phyloP scores from a whole-genome alignment of 2,329 filamentous ascomycete species.

The Seiridium cupressi region DNA sequence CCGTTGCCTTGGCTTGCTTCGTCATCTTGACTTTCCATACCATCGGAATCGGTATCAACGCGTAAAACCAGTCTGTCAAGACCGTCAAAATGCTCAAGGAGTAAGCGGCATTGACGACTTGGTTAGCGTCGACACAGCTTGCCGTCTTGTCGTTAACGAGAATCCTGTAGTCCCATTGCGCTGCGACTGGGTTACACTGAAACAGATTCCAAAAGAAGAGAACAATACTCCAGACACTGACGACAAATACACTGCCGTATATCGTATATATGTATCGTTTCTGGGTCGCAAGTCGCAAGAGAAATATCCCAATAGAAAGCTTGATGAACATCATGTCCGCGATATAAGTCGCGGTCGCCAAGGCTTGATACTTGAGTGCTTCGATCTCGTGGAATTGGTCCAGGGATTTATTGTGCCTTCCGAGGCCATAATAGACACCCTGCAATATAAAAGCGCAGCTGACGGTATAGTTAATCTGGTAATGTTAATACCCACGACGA shows the following conservation, averaged over 20 bases:
- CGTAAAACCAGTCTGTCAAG: slow-evolving; percentile 54
- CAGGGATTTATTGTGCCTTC: slow-evolving; percentile 45
- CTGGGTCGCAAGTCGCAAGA: slow-evolving; percentile 45
- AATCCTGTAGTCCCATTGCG: slow-evolving; percentile 54
- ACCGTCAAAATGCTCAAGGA: slow-evolving; percentile 51
- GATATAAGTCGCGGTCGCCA: slow-evolving; percentile 49
- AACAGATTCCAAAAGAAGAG: slow-evolving; percentile 50
- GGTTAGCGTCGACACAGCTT: slow-evolving; percentile 40
- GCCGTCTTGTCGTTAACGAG: slow-evolving; percentile 25
- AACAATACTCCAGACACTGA: slow-evolving; percentile 43
- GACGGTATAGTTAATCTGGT: slow-evolving; percentile 42
- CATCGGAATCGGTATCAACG: slow-evolving; percentile 52
- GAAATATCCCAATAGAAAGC: slow-evolving; percentile 52
- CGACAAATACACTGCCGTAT: slow-evolving; percentile 40
- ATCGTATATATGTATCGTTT: slow-evolving; percentile 48
- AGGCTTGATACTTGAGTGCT: slow-evolving; percentile 52
- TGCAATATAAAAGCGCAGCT: slow-evolving; percentile 44
- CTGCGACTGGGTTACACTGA: slow-evolving; percentile 46
- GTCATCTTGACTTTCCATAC: slow-evolving; percentile 55
- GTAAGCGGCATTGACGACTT: slow-evolving; percentile 48
- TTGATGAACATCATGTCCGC: slow-evolving; percentile 57
- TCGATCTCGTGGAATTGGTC: slow-evolving; percentile 36
- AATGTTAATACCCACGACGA: slow-evolving; percentile 5
- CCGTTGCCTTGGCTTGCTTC: slow-evolving; percentile 48
- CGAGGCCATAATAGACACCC: slow-evolving; percentile 42